Evolutionary conservation across 345 rosid genomes (phyloP).

Genomic region (Arabidopsis arenosa): DNA sequence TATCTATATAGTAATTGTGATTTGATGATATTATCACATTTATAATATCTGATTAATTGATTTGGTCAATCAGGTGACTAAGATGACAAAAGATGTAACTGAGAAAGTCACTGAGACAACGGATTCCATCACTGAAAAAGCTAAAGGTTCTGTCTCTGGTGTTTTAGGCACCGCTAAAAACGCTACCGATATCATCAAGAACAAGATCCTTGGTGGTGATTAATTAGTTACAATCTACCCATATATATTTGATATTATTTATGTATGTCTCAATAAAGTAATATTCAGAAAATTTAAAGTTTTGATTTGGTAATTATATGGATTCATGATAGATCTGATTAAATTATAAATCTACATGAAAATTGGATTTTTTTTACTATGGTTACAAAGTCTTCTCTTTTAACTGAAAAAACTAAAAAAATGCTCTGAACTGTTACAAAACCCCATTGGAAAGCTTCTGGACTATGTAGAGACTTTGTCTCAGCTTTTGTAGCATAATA

Average conservation of each 20-base stretch:
- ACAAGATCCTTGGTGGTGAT: conserved; percentile 42
- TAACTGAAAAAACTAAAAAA: neutral
- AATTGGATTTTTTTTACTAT: neutral
- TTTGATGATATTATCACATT: neutral
- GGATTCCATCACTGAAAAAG: conserved; percentile 40
- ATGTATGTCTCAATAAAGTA: conserved; percentile 11
- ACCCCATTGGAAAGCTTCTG: conserved; percentile 5
- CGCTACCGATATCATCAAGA: conserved; percentile 44
- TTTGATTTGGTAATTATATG: neutral
- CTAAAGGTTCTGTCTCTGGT: conserved; percentile 48
- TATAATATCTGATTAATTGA: neutral
- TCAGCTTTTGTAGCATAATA: conserved; percentile 28
- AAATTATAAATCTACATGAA: neutral
- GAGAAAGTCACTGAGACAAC: conserved; percentile 46
- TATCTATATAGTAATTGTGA: neutral
- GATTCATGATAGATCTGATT: neutral
- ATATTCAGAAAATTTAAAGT: neutral
- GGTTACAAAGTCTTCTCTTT: neutral
- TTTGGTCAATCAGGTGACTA: conserved; percentile 37
- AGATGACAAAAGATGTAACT: conserved; percentile 49
- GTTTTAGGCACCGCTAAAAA: conserved; percentile 42
- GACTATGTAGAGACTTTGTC: neutral
- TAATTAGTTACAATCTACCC: neutral
- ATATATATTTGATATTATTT: neutral
- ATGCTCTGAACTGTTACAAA: neutral